A percentile compares a stretch with the other conserved stretches of the same genome.
Evolutionary conservation across 108 stramenopile genomes (phyloP).

Genomic region (Pseudonitzschia multiseries): DNA sequence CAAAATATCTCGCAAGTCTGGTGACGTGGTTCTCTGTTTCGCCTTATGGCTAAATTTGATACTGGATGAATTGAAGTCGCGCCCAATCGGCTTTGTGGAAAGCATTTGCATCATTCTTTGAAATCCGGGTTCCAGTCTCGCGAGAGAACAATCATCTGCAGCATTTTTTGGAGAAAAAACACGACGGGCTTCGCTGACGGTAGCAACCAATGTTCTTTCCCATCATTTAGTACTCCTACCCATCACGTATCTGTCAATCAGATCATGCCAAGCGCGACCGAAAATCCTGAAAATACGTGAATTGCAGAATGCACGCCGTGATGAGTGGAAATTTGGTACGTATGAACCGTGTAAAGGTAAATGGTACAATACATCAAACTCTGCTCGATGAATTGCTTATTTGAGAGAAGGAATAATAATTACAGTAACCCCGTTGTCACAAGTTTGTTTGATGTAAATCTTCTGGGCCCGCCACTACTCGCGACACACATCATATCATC

Average conservation of each 20-base stretch:
- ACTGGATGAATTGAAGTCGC: neutral
- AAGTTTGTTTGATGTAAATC: no score
- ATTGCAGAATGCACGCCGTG: neutral
- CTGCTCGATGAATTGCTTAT: neutral
- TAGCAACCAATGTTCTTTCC: constrained; percentile 10
- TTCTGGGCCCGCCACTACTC: no score
- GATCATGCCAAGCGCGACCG: constrained; percentile 4
- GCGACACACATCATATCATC: neutral
- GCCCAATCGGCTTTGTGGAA: neutral
- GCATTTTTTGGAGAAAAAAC: neutral
- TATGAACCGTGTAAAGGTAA: no score
- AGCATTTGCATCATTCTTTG: constrained; percentile 7
- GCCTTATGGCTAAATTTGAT: neutral
- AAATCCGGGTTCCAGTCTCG: neutral
- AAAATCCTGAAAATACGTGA: constrained; percentile 1
- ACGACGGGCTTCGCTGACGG: neutral
- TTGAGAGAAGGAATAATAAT: neutral
- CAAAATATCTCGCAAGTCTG: neutral
- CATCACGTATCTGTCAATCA: neutral
- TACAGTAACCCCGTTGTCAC: neutral
- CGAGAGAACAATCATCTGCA: constrained; percentile 10
- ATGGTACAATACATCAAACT: neutral
- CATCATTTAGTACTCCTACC: constrained; percentile 1
- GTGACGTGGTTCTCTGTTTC: constrained; percentile 7
- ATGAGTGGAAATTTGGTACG: neutral